Evolutionary conservation across 129 eudicot species (phyloP).

Genomic region (Gnaphalium uliginosum): DNA sequence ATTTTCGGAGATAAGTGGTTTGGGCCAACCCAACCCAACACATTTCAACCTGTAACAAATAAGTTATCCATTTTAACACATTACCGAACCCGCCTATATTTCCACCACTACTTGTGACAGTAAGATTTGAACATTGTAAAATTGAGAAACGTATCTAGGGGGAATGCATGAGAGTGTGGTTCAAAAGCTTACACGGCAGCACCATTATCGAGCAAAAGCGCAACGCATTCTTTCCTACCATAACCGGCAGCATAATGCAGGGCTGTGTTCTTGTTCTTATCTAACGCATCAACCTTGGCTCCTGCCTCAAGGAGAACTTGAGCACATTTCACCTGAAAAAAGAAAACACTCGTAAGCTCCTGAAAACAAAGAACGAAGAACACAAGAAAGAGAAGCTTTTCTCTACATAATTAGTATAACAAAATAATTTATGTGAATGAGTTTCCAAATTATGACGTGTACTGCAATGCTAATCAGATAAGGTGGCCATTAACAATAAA

Average conservation of each 20-base stretch:
- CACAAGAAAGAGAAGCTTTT: background rate
- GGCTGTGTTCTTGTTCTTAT: conserved; percentile 94
- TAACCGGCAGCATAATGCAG: conserved; percentile 98
- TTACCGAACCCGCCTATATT: background rate
- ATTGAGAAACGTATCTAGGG: background rate
- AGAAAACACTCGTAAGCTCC: conserved; percentile 2
- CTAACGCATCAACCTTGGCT: conserved; percentile 90
- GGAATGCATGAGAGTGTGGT: background rate
- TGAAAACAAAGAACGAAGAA: background rate
- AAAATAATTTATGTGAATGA: background rate
- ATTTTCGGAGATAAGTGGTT: too few relatives aligned
- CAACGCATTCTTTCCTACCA: conserved; percentile 91
- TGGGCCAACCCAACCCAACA: background rate
- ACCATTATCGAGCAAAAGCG: conserved; percentile 79
- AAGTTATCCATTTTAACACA: background rate
- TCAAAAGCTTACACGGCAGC: conserved; percentile 86
- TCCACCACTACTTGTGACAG: background rate
- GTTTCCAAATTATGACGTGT: background rate
- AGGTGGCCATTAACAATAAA: background rate
- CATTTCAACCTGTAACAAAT: background rate
- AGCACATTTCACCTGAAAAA: conserved; percentile 76
- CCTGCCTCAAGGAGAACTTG: conserved; percentile 87
- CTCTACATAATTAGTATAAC: background rate
- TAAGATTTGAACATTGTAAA: background rate
- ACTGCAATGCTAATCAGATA: background rate